Percentiles rank a stretch among this genome's conserved stretches.
phyloP scores from a whole-genome alignment of 139 green algal species.

The Picochlorum sp. region DNA sequence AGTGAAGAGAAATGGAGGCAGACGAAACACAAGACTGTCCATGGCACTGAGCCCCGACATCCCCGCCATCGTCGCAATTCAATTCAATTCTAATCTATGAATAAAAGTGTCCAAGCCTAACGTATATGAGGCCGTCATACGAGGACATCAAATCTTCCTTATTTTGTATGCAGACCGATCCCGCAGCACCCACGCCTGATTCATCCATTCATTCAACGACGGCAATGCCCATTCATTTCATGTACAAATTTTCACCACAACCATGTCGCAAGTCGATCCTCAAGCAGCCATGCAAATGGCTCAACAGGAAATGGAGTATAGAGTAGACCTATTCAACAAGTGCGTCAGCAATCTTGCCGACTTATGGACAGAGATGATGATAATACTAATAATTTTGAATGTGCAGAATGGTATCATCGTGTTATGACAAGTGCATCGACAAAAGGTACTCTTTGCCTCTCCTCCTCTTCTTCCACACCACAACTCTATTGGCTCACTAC shows the following conservation, averaged over 20 bases:
- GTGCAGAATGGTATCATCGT: constrained; percentile 75
- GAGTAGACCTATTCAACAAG: constrained; percentile 88
- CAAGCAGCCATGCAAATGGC: constrained; percentile 57
- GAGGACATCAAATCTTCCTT: too few species aligned
- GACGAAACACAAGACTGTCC: neutral
- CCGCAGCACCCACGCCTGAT: neutral
- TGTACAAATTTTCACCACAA: neutral
- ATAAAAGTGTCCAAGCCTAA: too few species aligned
- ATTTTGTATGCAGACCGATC: too few species aligned
- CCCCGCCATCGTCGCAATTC: too few species aligned
- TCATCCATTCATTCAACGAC: neutral
- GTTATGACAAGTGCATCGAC: constrained; percentile 79
- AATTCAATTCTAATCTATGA: too few species aligned
- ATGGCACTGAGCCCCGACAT: too few species aligned
- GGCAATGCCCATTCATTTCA: neutral
- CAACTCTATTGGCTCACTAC: neutral
- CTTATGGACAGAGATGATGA: neutral
- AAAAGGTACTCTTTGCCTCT: constrained; percentile 43
- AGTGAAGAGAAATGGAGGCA: constrained; percentile 23
- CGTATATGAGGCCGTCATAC: too few species aligned
- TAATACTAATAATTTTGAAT: neutral
- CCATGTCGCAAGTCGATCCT: constrained; percentile 1
- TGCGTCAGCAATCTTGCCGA: constrained; percentile 10
- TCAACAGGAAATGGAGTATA: constrained; percentile 86
- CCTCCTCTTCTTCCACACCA: neutral